Base-by-base conservation (phyloP, 2,329 filamentous ascomycete species). In the Xylariaceae sp. region DNA sequence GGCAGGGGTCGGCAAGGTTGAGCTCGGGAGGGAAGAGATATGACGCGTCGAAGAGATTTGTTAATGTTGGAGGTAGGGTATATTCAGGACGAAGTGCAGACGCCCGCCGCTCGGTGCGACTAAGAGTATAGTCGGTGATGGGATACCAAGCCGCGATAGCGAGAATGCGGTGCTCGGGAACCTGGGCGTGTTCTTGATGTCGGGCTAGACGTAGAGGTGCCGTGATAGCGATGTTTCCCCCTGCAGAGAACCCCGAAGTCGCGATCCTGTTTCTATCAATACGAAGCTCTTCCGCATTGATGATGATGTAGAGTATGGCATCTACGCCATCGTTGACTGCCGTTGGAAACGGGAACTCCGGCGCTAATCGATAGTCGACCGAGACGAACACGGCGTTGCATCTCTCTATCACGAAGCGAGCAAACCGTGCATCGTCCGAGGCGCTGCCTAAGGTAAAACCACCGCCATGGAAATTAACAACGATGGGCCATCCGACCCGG, bases 391-490 rank as follows among this genome's bases (percentile, higher is more conserved):
- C 75, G 23, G 81, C 84, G 50, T 83, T 78, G 12, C 82, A 74
- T 3, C 77, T 73, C 21, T 80, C 72, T 40, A 81, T 72, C 2
- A 86, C 79, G 37, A 78, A 74, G 3, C 79, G 76, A 5, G 81
- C 83, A 77, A 85, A 88, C 42, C 84, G 78, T 14, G 83, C 81
- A 65, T 89, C 86, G 67, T 89, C 83, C 3, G 82, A 86, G 2
- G 81, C 84, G 45, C 79, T 78, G 12, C 87, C 87, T 29, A 88
- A 72, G 6, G 85, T 83, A 72, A 87, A 89, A 4, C 87, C 87
- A 20, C 87, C 87, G 21, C 86, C 86, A 65, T 89, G 87, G 65
- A 86, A 87, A 68, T 88, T 87, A 62, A 89, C 77, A 23, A 89
- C 77, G 18, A 82, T 82, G 0, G 85, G 79, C 59, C 77, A 79